A percentile compares a stretch with the other conserved stretches of the same genome.
Conservation (phyloP, 768 basidiomycete genomes). For the Rhodosporidiobolus odoratus region DNA sequence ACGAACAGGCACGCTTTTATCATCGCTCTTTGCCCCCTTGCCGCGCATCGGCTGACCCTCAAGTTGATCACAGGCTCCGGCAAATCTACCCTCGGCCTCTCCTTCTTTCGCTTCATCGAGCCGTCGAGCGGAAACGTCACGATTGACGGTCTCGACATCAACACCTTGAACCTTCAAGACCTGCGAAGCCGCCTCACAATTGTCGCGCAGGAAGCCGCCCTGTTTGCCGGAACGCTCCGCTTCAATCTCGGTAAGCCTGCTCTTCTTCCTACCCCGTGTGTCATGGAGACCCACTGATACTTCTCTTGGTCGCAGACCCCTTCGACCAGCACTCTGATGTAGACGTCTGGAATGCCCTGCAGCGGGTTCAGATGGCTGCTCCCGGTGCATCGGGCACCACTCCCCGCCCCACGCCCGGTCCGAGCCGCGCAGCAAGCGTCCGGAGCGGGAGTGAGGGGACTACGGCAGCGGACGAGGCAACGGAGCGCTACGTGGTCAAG, state of each 20-base stretch:
- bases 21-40: neutral
- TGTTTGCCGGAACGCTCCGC: constrained; percentile 67
- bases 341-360: constrained; percentile 43
- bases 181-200: constrained; percentile 67
- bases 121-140: constrained; percentile 44
- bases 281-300: constrained; percentile 39
- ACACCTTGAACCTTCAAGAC: constrained; percentile 48
- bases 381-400: constrained; percentile 12
- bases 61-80: constrained; percentile 39
- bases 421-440: constrained; percentile 9
- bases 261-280: constrained; percentile 35
- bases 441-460: constrained; percentile 6
- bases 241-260: constrained; percentile 69
- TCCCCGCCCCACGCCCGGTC: constrained; percentile 6
- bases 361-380: constrained; percentile 40
- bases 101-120: constrained; percentile 51
- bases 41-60: too few species aligned
- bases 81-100: constrained; percentile 46
- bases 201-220: constrained; percentile 58
- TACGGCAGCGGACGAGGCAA: constrained; percentile 18
- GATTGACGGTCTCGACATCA: constrained; percentile 50
- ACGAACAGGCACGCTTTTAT: constrained; percentile 56
- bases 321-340: constrained; percentile 38
- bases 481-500: constrained; percentile 34
- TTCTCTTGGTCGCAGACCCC: constrained; percentile 39